Evolutionary conservation across 805 yeast genomes (phyloP).

Genomic region (Ogataea sp.): DNA sequence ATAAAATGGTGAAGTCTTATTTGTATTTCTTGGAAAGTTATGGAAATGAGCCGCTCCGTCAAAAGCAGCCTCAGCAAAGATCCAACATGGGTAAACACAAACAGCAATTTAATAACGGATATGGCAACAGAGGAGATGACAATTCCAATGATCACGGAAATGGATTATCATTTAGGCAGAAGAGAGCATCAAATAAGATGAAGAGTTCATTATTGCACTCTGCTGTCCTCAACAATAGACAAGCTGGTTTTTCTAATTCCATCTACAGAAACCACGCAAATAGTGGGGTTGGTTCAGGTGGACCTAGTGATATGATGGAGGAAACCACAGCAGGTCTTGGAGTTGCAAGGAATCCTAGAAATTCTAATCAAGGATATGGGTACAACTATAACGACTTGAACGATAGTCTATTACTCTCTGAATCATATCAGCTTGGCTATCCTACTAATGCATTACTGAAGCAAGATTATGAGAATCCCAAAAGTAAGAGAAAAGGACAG

Average conservation of each 20-base stretch:
- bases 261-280: slow-evolving; percentile 6
- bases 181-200: slow-evolving; percentile 2
- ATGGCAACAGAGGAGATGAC: too few species aligned
- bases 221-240: slow-evolving; percentile 9
- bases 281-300: too few species aligned
- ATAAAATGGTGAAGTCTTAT: slow-evolving; percentile 88
- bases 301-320: slow-evolving; percentile 11
- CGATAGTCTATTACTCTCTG: slow-evolving; percentile 31
- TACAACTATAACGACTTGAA: slow-evolving; percentile 18
- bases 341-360: too few species aligned
- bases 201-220: slow-evolving; percentile 13
- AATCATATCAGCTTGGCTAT: slow-evolving; percentile 31
- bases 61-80: neutral
- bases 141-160: neutral
- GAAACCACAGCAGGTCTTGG: slow-evolving; percentile 22
- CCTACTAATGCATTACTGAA: slow-evolving; percentile 19
- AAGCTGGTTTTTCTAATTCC: slow-evolving; percentile 3
- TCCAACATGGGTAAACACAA: too few species aligned
- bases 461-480: slow-evolving; percentile 6
- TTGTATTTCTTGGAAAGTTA: slow-evolving; percentile 83
- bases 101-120: too few species aligned
- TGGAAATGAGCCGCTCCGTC: slow-evolving; percentile 35
- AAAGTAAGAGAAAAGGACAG: neutral
- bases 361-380: too few species aligned
- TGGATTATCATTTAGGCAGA: neutral